Evolutionary conservation across 164 flowering plant genomes (phyloP).

Genomic region (Taxillus chinensis): DNA sequence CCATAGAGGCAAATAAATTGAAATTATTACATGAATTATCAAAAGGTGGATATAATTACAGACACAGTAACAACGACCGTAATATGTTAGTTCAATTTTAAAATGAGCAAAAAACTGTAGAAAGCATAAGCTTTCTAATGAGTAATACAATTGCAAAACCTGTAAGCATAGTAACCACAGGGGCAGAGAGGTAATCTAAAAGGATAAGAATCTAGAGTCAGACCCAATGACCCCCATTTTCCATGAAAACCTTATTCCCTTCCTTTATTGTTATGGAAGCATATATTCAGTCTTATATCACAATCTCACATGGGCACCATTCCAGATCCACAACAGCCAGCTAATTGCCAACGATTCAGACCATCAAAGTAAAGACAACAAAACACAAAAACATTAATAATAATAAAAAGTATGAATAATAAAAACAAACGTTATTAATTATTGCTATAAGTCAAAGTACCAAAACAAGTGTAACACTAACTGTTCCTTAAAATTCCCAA

Average conservation of each 20-base stretch:
- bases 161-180: not conserved
- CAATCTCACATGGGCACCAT: not conserved
- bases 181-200: not conserved
- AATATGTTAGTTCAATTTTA: too few species aligned
- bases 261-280: not conserved
- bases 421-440: not conserved
- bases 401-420: not conserved
- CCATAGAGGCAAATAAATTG: too few species aligned
- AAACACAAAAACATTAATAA: too few species aligned
- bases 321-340: not conserved
- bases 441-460: not conserved
- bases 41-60: too few species aligned
- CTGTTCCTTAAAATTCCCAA: not conserved
- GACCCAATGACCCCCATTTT: slow-evolving; percentile 13
- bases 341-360: not conserved
- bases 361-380: too few species aligned
- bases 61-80: too few species aligned
- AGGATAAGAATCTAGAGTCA: slow-evolving; percentile 7
- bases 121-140: too few species aligned
- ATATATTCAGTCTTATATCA: not conserved
- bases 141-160: too few species aligned
- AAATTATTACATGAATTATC: too few species aligned
- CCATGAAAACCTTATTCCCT: slow-evolving; percentile 10
- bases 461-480: not conserved
- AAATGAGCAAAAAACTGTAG: too few species aligned